Evolutionary conservation across 1,284 basidiomycete genomes (phyloP).

Genomic region (Microbotryomycetes sp.): DNA sequence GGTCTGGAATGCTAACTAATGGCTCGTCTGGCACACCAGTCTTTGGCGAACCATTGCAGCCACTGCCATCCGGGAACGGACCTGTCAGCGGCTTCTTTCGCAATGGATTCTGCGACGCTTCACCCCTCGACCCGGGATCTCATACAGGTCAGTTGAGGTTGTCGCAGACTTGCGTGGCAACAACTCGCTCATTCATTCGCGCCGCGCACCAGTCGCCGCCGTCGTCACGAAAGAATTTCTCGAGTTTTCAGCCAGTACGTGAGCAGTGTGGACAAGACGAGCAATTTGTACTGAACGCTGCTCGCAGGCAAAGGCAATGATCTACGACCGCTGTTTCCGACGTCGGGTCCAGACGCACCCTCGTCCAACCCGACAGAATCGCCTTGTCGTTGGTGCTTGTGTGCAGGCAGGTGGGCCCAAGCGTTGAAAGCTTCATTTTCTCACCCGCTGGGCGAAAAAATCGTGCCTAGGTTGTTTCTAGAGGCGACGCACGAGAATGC

Average conservation of each 20-base stretch:
- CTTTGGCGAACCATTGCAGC: slow-evolving; percentile 7
- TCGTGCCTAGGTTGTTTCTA: slow-evolving; percentile 22
- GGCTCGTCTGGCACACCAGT: neutral
- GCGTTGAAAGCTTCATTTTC: slow-evolving; percentile 8
- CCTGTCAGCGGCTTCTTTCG: slow-evolving; percentile 27
- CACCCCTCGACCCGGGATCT: slow-evolving; percentile 13
- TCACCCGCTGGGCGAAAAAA: slow-evolving; percentile 16
- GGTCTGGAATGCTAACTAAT: neutral
- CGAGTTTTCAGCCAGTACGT: slow-evolving; percentile 19
- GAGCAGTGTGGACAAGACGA: neutral
- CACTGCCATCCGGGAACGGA: slow-evolving; percentile 5
- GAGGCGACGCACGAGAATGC: slow-evolving; percentile 23
- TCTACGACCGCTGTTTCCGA: slow-evolving; percentile 21
- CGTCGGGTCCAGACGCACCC: neutral
- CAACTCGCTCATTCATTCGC: too few relatives aligned
- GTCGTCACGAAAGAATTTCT: slow-evolving; percentile 18
- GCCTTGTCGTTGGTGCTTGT: slow-evolving; percentile 24
- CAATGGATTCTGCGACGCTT: slow-evolving; percentile 25
- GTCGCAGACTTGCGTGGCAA: too few relatives aligned
- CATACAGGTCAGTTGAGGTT: slow-evolving; percentile 8
- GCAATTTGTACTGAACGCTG: neutral
- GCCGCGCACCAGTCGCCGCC: slow-evolving; percentile 12
- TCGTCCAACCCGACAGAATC: neutral
- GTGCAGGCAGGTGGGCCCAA: slow-evolving; percentile 20
- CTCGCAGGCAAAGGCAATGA: slow-evolving; percentile 22